Base-by-base conservation (phyloP, 129 eudicot genomes). In the Centrapalus pauciflorus region DNA sequence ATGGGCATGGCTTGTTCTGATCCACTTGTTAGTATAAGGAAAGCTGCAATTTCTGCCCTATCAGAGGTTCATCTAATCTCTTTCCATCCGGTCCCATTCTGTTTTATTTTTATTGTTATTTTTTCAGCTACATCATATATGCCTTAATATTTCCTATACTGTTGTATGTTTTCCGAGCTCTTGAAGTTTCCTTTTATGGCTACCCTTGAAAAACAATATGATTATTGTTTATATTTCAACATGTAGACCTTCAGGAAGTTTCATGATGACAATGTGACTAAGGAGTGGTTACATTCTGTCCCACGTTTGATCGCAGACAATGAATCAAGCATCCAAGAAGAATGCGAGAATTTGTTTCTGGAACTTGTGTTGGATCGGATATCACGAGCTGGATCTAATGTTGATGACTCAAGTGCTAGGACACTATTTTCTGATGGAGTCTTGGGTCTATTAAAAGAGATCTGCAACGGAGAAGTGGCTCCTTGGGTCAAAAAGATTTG, bases 251-350 rank as follows among this genome's bases (percentile, higher is more conserved):
- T 94, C 68, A 82, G 95, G 67, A 89, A 40, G 50, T 87, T 80
- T 73, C 51, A 78, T 45, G 85, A 77, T 45, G 79, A 63, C 6
- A 77, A 68, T 51, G 95, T 94, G 71, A 81, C 80, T 2, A 86
- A 76, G 64, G 99, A 94, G 82, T 94, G 99, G 99, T 77, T 94
- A 63, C 93, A 82, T 81, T 89, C 95, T 23, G 82, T 89, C 70
- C 95, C 93, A 17, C 85, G 76, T 65, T 65, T 94, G 12, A 86
- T 89, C 64, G 65, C 77, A 19, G 99, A 94, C 74, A 86, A 85
- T 51, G 99, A 94, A 83, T 75, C 99, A 56, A 84, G 95, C 80
- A 89, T 94, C 55, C 99, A 94, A 75, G 99, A 94, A 76, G 99
- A 94, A 72, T 94, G 97, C 17, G 97, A 94, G 77, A 89, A 84